Evolutionary conservation across 805 yeast genomes (phyloP), one percentile per base, ranked within the genome.

Genomic region (Pichia occidentalis): DNA sequence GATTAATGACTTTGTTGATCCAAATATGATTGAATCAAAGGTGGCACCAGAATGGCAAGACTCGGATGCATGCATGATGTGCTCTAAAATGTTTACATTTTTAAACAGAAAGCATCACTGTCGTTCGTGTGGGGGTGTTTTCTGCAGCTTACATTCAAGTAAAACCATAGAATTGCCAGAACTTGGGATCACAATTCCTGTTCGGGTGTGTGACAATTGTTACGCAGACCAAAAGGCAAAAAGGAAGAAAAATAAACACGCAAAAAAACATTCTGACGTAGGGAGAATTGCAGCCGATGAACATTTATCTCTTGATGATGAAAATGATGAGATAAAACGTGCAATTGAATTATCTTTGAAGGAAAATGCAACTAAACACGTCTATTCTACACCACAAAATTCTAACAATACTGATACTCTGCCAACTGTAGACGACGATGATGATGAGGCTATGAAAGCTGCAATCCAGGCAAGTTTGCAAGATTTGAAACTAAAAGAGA

Each of bases 21-120:
- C 67, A 23, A 63, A 63, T 14, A 76, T 88, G 57, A 75, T 90
- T 34, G 97, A 90, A 51, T 75, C 95, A 2, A 82, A 77, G 44
- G 88, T 88, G 4, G 97, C 98, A 2, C 97, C 98, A 0, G 97
- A 87, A 50, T 92, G 98, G 98, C 80, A 84, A 17, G 98, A 92
- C 53, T 82, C 88, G 9, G 95, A 86, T 50, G 85, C 85, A 4
- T 92, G 98, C 60, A 88, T 92, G 97, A 77, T 85, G 39, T 86
- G 97, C 49, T 86, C 94, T 36, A 75, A 70, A 29, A 64, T 79
- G 12, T 92, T 92, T 54, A 68, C 92, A 1, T 71, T 90, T 55
- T 64, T 88, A 43, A 87, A 85, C 57, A 71, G 98, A 53, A 87
- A 90, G 57, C 98, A 92, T 59, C 98, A 92, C 61, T 92, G 98